Evolutionary conservation across 768 basidiomycete genomes (phyloP).

Genomic region (Candolleomyces efflorescens): DNA sequence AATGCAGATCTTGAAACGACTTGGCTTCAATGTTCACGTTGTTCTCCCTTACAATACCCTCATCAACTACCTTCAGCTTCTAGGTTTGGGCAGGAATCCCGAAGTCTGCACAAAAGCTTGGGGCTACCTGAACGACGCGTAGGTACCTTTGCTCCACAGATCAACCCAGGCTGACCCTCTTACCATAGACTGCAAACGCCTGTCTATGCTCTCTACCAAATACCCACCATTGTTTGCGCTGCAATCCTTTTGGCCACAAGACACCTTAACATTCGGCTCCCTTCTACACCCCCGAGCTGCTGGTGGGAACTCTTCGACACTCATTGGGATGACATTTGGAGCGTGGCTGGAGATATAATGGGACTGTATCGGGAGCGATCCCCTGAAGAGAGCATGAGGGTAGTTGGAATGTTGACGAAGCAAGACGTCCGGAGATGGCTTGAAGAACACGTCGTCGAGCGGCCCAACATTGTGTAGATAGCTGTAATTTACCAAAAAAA

Average conservation of each 20-base stretch:
- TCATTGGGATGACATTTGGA: slow-evolving; percentile 84
- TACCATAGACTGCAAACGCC: slow-evolving; percentile 83
- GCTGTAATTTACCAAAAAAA: no score
- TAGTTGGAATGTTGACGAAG: slow-evolving; percentile 64
- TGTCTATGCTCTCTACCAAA: slow-evolving; percentile 84
- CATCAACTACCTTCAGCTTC: slow-evolving; percentile 88
- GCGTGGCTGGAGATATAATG: slow-evolving; percentile 81
- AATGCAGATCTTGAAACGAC: slow-evolving; percentile 95
- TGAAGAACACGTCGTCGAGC: slow-evolving; percentile 39
- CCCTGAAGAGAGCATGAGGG: slow-evolving; percentile 38
- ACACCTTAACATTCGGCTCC: slow-evolving; percentile 67
- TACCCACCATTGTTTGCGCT: slow-evolving; percentile 86
- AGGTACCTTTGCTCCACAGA: slow-evolving; percentile 26
- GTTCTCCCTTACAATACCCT: slow-evolving; percentile 91
- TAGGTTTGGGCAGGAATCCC: slow-evolving; percentile 74
- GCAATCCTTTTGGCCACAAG: slow-evolving; percentile 82
- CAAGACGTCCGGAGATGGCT: slow-evolving; percentile 82
- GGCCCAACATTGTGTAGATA: not conserved
- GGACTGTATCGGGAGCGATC: slow-evolving; percentile 63
- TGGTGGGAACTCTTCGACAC: slow-evolving; percentile 98
- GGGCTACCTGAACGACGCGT: slow-evolving; percentile 97
- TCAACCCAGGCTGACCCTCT: not conserved
- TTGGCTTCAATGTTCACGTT: slow-evolving; percentile 94
- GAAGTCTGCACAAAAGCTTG: slow-evolving; percentile 77
- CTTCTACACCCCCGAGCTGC: slow-evolving; percentile 61